Evolutionary conservation across 2,329 filamentous ascomycete species (phyloP).

Genomic region (Colletotrichum sp.): DNA sequence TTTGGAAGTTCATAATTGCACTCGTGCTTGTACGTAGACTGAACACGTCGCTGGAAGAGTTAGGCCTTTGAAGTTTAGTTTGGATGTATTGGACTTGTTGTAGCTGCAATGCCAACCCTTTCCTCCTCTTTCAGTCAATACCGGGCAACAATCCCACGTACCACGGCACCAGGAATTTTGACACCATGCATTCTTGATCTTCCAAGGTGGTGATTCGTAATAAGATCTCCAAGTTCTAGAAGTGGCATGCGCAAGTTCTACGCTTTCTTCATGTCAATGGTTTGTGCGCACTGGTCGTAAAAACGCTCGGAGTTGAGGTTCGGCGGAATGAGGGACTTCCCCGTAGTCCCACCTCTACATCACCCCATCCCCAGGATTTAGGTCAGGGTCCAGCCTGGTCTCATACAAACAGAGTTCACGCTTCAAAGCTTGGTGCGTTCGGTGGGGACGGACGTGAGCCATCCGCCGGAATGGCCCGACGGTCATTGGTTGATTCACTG

Average conservation of each 20-base stretch:
- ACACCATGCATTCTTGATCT: fast-evolving
- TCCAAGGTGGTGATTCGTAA: not conserved
- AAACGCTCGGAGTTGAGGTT: not conserved
- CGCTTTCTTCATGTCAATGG: not conserved
- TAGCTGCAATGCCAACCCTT: fast-evolving
- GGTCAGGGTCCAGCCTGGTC: not conserved
- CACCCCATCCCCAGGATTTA: not conserved
- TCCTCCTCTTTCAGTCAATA: not conserved
- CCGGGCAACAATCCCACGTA: fast-evolving
- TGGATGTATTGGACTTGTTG: fast-evolving
- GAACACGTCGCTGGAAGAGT: not conserved
- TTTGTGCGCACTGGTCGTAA: not conserved
- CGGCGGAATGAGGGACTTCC: not conserved
- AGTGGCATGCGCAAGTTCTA: not conserved
- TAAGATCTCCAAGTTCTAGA: not conserved
- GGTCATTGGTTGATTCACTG: not conserved
- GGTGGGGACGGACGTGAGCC: not conserved
- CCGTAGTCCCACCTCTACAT: not conserved
- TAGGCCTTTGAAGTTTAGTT: not conserved
- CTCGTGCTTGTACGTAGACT: not conserved
- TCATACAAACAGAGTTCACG: not conserved
- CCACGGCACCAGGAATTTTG: not conserved
- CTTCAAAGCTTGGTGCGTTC: not conserved
- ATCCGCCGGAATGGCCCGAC: not conserved
- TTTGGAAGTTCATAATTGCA: not conserved